phyloP scores from a whole-genome alignment of 2,329 filamentous ascomycete species.

The Hymenoscyphus fructigenus region DNA sequence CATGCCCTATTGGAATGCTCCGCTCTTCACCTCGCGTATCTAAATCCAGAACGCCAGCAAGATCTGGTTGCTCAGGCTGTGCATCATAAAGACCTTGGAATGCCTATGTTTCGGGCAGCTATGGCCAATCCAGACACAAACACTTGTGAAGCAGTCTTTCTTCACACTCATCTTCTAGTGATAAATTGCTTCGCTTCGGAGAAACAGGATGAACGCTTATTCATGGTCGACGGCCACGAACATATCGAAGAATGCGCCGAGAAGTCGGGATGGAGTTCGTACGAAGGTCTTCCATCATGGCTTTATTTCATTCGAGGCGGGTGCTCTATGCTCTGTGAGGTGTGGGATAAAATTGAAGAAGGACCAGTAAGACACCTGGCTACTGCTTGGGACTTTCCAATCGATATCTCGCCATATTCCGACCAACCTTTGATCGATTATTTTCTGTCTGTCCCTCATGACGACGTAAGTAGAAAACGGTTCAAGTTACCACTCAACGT shows the following conservation, averaged over 20 bases:
- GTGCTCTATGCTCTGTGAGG: constrained; percentile 21
- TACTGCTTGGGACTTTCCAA: constrained; percentile 18
- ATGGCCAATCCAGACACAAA: constrained; percentile 14
- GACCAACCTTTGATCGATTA: constrained; percentile 4
- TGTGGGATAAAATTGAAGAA: constrained; percentile 19
- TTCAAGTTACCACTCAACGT: neutral
- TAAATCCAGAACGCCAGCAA: constrained; percentile 6
- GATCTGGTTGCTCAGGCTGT: constrained; percentile 17
- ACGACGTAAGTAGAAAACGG: neutral
- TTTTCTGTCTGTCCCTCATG: constrained; percentile 9
- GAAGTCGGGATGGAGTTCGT: too few species aligned
- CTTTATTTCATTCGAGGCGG: constrained; percentile 23
- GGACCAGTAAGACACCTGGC: constrained; percentile 18
- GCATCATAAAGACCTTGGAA: constrained; percentile 17
- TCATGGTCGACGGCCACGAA: constrained; percentile 10
- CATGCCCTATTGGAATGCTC: constrained; percentile 41
- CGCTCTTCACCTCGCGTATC: constrained; percentile 16
- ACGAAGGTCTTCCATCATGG: constrained; percentile 20
- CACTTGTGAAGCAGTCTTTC: constrained; percentile 21
- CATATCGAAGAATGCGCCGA: neutral
- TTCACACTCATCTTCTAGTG: constrained; percentile 23
- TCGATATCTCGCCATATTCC: constrained; percentile 8
- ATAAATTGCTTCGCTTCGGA: constrained; percentile 24
- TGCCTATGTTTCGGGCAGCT: constrained; percentile 20
- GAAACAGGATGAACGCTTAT: constrained; percentile 22